A percentile compares a stretch with the other conserved stretches of the same genome.
These are phyloP conservation scores for Carex kokanica DNA, from an alignment of 176 grass and related monocot species.

Conservation along the genomic window DNA sequence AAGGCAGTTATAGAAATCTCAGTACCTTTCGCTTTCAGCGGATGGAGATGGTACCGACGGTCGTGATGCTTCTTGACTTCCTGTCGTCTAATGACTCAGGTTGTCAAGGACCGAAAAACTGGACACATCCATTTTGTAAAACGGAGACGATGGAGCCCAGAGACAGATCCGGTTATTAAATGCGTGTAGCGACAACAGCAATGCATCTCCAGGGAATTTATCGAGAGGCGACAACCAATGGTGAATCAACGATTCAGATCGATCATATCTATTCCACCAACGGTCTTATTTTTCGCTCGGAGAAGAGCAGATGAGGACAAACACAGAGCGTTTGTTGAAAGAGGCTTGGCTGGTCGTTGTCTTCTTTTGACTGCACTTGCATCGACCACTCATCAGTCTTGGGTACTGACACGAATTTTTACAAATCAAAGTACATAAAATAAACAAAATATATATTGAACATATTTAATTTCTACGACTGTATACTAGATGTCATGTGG, in stretches of 20 bases:
- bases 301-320: not conserved
- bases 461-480: not conserved
- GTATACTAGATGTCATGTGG: not conserved
- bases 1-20: not conserved
- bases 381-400: slow-evolving; percentile 34
- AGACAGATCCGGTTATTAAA: slow-evolving; percentile 9
- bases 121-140: not conserved
- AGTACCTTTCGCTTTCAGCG: not conserved
- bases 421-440: slow-evolving; percentile 13
- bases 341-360: slow-evolving; percentile 26
- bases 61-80: slow-evolving; percentile 4
- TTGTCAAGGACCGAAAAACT: not conserved
- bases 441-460: not conserved
- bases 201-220: not conserved
- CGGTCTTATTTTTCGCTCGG: not conserved
- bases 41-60: not conserved
- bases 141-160: not conserved
- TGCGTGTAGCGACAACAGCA: not conserved
- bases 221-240: not conserved
- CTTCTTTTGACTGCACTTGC: slow-evolving; percentile 33
- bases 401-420: slow-evolving; percentile 11
- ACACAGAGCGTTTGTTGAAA: not conserved
- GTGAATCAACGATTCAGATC: not conserved
- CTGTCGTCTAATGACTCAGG: not conserved
- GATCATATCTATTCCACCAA: not conserved